Evolutionary conservation across 2,329 filamentous ascomycete species (phyloP).

Genomic region (Fusarium dimerum): DNA sequence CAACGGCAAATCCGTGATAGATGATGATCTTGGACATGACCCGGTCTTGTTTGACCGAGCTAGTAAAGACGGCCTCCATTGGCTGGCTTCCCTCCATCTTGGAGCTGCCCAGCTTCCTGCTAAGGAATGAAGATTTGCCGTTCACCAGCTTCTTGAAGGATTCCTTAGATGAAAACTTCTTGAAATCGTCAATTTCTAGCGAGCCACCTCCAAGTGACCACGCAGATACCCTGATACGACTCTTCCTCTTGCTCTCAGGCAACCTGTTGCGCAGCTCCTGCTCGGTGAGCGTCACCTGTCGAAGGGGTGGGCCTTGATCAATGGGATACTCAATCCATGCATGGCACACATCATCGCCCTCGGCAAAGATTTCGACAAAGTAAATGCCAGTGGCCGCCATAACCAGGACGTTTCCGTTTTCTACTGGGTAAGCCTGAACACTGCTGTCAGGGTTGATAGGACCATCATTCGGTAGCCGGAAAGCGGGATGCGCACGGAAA

Average conservation of each 20-base stretch:
- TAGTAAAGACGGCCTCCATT: slow-evolving; percentile 74
- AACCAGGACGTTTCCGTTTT: slow-evolving; percentile 72
- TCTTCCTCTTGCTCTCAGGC: slow-evolving; percentile 71
- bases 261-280: slow-evolving; percentile 70
- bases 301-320: slow-evolving; percentile 62
- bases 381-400: slow-evolving; percentile 81
- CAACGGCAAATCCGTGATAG: slow-evolving; percentile 74
- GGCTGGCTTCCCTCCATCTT: slow-evolving; percentile 69
- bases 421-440: slow-evolving; percentile 83
- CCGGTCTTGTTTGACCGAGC: slow-evolving; percentile 66
- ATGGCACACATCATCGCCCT: slow-evolving; percentile 79
- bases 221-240: slow-evolving; percentile 69
- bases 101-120: slow-evolving; percentile 72
- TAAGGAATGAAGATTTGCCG: slow-evolving; percentile 70
- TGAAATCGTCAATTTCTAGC: slow-evolving; percentile 77
- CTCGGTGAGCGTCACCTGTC: slow-evolving; percentile 75
- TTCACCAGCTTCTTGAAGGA: slow-evolving; percentile 73
- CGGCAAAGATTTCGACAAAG: slow-evolving; percentile 79
- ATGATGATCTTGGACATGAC: slow-evolving; percentile 74
- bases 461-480: slow-evolving; percentile 77
- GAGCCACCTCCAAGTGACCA: slow-evolving; percentile 76
- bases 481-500: slow-evolving; percentile 88
- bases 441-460: slow-evolving; percentile 67
- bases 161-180: slow-evolving; percentile 68
- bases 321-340: slow-evolving; percentile 79